A percentile compares a stretch with the other conserved stretches of the same genome.
Evolutionary conservation across 495 filamentous ascomycete species (phyloP).

Genomic region (Xylaria curta): DNA sequence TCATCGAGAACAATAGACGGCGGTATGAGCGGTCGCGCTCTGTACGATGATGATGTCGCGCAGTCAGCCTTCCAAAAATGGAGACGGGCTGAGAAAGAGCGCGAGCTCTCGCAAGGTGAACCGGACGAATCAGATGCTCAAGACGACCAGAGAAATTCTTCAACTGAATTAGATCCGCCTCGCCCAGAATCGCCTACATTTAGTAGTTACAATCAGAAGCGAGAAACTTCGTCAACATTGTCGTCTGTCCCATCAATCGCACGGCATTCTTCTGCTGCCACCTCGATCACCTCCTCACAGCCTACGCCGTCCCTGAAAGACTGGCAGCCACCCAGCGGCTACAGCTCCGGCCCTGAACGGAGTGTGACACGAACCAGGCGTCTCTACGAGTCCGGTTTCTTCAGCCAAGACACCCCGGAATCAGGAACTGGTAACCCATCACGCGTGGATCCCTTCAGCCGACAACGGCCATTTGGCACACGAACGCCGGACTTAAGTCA

Average conservation of each 20-base stretch:
- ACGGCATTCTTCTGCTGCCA: slow-evolving; percentile 87
- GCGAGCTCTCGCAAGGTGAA: slow-evolving; percentile 51
- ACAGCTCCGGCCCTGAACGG: slow-evolving; percentile 51
- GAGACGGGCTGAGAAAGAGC: slow-evolving; percentile 62
- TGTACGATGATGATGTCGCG: slow-evolving; percentile 87
- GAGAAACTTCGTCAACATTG: slow-evolving; percentile 87
- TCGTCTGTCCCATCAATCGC: slow-evolving; percentile 73
- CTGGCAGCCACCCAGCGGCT: slow-evolving; percentile 46
- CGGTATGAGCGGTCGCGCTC: slow-evolving; percentile 69
- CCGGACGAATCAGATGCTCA: slow-evolving; percentile 44
- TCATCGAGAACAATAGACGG: slow-evolving; percentile 46
- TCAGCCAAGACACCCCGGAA: slow-evolving; percentile 80
- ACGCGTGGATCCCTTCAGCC: slow-evolving; percentile 77
- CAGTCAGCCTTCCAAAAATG: slow-evolving; percentile 80
- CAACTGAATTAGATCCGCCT: slow-evolving; percentile 47
- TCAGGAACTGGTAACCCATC: slow-evolving; percentile 78
- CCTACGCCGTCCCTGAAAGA: slow-evolving; percentile 58
- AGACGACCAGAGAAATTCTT: slow-evolving; percentile 36
- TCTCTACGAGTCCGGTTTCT: slow-evolving; percentile 83
- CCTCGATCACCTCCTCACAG: slow-evolving; percentile 84
- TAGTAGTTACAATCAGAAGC: slow-evolving; percentile 70
- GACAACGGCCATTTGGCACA: slow-evolving; percentile 59
- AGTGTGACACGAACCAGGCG: slow-evolving; percentile 70
- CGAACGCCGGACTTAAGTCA: slow-evolving; percentile 54
- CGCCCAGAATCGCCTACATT: slow-evolving; percentile 65